A percentile compares a stretch with the other conserved stretches of the same genome.
These are phyloP conservation scores for Sphagnum tenellum DNA, from an alignment of 225 moss, liverwort and hornwort species.

Conservation along the genomic window DNA sequence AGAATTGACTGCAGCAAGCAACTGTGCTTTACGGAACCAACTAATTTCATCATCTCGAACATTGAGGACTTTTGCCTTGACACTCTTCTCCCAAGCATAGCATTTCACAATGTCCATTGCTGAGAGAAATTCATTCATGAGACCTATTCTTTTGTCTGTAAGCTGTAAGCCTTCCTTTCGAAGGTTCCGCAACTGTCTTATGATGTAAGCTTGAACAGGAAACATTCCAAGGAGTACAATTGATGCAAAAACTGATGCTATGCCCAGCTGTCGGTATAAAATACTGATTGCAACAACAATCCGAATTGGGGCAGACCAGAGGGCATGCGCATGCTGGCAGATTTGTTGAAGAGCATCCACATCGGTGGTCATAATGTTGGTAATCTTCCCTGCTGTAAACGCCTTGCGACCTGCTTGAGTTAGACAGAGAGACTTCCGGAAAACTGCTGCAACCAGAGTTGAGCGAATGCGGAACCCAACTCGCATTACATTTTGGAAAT, in stretches of 20 bases:
- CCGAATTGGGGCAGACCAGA: constrained; percentile 64
- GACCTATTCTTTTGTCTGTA: constrained; percentile 40
- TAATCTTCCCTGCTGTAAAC: constrained; percentile 70
- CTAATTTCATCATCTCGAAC: constrained; percentile 27
- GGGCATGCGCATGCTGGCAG: constrained; percentile 65
- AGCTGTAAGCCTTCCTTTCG: constrained; percentile 33
- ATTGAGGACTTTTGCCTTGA: constrained; percentile 19
- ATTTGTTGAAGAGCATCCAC: constrained; percentile 69
- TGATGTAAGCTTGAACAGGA: constrained; percentile 35
- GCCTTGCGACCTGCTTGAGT: constrained; percentile 58
- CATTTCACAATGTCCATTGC: constrained; percentile 54
- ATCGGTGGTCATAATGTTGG: constrained; percentile 76
- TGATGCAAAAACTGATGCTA: constrained; percentile 24
- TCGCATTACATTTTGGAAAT: constrained; percentile 73
- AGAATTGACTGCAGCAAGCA: constrained; percentile 25
- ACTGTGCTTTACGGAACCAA: constrained; percentile 39
- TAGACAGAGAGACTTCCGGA: constrained; percentile 63
- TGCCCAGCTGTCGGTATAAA: constrained; percentile 31
- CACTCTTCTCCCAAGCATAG: constrained; percentile 44
- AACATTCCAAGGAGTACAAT: constrained; percentile 31
- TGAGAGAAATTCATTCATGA: constrained; percentile 41
- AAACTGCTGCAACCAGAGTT: constrained; percentile 57
- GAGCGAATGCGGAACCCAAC: constrained; percentile 52
- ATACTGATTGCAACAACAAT: constrained; percentile 44
- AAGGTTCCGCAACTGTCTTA: constrained; percentile 20